Evolutionary conservation across 345 rosid genomes (phyloP).

Genomic region (Linum tenue): DNA sequence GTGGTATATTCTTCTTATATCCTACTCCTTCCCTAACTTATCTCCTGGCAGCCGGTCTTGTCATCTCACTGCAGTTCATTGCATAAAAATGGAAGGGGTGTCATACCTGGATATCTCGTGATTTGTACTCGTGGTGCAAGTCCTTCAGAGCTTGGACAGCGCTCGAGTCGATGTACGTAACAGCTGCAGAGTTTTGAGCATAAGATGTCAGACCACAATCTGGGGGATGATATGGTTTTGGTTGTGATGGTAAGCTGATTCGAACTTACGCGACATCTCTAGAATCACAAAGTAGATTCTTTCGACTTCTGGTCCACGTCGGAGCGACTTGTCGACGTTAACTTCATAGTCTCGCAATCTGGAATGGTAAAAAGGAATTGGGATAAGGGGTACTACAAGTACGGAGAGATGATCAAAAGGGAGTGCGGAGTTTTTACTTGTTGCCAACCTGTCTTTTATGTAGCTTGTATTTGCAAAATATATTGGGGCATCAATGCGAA

Average conservation of each 20-base stretch:
- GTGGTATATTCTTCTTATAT: too few species aligned
- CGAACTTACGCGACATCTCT: conserved; percentile 3
- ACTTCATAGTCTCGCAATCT: conserved; percentile 3
- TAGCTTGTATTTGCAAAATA: conserved; percentile 1
- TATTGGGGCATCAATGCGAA: conserved; percentile 5
- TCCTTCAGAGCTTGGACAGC: conserved; percentile 4
- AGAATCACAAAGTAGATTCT: conserved; percentile 4
- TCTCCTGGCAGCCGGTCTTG: background rate
- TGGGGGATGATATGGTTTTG: background rate
- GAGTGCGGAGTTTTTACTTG: too few species aligned
- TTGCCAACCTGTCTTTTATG: background rate
- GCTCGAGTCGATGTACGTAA: conserved; percentile 1
- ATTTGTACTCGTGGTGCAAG: conserved; percentile 4
- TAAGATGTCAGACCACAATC: background rate
- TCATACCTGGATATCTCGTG: background rate
- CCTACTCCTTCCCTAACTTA: background rate
- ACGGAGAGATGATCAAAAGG: background rate
- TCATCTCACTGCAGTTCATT: background rate
- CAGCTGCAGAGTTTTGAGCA: background rate
- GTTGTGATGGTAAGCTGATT: background rate
- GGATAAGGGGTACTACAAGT: background rate
- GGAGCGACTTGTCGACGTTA: background rate
- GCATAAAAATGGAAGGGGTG: background rate
- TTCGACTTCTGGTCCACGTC: conserved; percentile 7
- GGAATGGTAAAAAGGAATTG: background rate